phyloP scores from a whole-genome alignment of 75 land plant genomes.

The Adiantum capillusveneris region DNA sequence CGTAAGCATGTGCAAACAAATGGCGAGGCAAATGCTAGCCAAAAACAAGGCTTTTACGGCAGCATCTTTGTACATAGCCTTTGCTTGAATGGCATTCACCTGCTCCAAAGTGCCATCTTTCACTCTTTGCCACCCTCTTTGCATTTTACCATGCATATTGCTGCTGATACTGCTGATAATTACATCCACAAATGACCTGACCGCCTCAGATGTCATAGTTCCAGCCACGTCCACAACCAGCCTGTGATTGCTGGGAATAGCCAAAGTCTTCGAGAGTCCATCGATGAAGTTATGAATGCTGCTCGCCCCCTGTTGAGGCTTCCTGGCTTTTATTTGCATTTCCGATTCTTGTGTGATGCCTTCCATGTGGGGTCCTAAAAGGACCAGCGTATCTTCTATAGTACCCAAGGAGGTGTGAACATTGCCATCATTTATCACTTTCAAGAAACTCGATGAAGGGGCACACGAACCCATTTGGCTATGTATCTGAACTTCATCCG shows the following conservation, averaged over 20 bases:
- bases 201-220: slow-evolving; percentile 56
- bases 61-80: slow-evolving; percentile 11
- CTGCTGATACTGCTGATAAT: slow-evolving; percentile 33
- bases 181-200: slow-evolving; percentile 58
- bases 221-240: slow-evolving; percentile 71
- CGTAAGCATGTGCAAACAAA: slow-evolving; percentile 51
- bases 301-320: too few relatives aligned
- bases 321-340: too few relatives aligned
- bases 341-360: too few relatives aligned
- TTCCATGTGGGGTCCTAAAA: too few relatives aligned
- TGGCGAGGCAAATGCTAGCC: slow-evolving; percentile 48
- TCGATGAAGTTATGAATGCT: slow-evolving; percentile 24
- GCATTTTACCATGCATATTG: slow-evolving; percentile 21
- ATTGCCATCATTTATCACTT: too few relatives aligned
- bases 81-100: slow-evolving; percentile 20
- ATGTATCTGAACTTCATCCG: too few relatives aligned
- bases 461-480: too few relatives aligned
- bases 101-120: background rate
- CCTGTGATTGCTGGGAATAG: slow-evolving; percentile 70
- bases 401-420: too few relatives aligned
- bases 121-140: slow-evolving; percentile 24
- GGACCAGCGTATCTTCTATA: too few relatives aligned
- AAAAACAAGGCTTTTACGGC: slow-evolving; percentile 43
- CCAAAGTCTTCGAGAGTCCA: slow-evolving; percentile 51
- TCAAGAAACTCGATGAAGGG: too few relatives aligned